phyloP scores from a whole-genome alignment of 495 filamentous ascomycete genomes.

The Podospora bellae-mahoneyi region DNA sequence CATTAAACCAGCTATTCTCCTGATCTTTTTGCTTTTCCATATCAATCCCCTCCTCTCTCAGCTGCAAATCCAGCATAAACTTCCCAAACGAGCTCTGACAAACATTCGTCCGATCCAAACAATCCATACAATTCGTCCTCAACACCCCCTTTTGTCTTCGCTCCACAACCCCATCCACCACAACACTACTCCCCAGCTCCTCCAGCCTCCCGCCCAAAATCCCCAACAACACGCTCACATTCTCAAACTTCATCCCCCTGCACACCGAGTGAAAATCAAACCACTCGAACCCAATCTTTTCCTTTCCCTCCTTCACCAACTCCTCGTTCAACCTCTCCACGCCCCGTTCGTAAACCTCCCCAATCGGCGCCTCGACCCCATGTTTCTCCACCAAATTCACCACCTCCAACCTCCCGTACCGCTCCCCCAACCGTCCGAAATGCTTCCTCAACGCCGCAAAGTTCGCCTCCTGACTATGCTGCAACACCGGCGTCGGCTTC shows the following conservation, averaged over 20 bases:
- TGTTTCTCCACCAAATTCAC: slow-evolving; percentile 85
- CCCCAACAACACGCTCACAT: slow-evolving; percentile 74
- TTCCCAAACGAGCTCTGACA: slow-evolving; percentile 84
- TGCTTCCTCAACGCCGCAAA: slow-evolving; percentile 73
- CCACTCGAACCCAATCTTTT: slow-evolving; percentile 72
- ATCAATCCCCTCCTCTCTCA: slow-evolving; percentile 68
- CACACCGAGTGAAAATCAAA: slow-evolving; percentile 92
- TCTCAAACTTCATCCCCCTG: slow-evolving; percentile 95
- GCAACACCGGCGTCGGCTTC: slow-evolving; percentile 78
- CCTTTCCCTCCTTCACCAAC: slow-evolving; percentile 46
- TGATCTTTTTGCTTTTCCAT: slow-evolving; percentile 67
- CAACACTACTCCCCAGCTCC: slow-evolving; percentile 60
- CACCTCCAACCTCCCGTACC: slow-evolving; percentile 74
- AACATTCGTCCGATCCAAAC: slow-evolving; percentile 89
- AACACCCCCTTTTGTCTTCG: slow-evolving; percentile 67
- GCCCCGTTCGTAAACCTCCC: slow-evolving; percentile 68
- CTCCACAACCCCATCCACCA: slow-evolving; percentile 46
- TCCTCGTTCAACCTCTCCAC: slow-evolving; percentile 61
- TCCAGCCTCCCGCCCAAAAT: slow-evolving; percentile 61
- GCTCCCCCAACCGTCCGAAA: slow-evolving; percentile 59
- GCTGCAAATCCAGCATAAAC: slow-evolving; percentile 68
- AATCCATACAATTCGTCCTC: slow-evolving; percentile 97
- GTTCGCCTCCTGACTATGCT: slow-evolving; percentile 74
- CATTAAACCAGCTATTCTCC: slow-evolving; percentile 86
- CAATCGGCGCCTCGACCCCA: slow-evolving; percentile 72